Percentiles rank a stretch among this genome's conserved stretches.
These are phyloP conservation scores for Vaucheria bursata DNA, from an alignment of 352 stramenopile genomes.

Conservation along the genomic window DNA sequence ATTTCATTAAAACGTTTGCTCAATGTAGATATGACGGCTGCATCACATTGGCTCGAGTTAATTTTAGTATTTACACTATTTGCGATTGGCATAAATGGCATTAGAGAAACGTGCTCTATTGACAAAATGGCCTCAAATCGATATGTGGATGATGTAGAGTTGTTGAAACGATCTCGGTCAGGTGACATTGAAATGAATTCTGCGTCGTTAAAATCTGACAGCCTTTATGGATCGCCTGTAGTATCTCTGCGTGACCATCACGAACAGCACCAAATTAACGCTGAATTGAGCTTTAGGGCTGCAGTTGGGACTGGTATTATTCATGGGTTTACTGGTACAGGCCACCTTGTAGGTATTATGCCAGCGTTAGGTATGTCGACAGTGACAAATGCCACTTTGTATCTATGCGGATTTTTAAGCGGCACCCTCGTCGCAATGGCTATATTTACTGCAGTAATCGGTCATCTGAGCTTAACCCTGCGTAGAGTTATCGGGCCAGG, in stretches of 20 bases:
- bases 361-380: not conserved
- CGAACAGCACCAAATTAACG: not conserved
- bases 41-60: slow-evolving; percentile 5
- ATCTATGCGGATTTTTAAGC: not conserved
- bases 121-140: not conserved
- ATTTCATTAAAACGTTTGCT: not conserved
- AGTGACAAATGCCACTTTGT: not conserved
- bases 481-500: not conserved
- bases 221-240: not conserved
- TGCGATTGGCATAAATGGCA: not conserved
- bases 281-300: not conserved
- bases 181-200: not conserved
- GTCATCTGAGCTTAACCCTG: not conserved
- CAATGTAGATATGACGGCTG: not conserved
- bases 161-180: not conserved
- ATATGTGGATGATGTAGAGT: not conserved
- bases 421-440: slow-evolving; percentile 7
- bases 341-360: not conserved
- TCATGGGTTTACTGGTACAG: slow-evolving; percentile 6
- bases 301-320: not conserved
- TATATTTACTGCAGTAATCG: not conserved
- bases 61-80: not conserved
- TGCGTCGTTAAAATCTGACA: not conserved
- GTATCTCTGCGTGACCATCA: not conserved
- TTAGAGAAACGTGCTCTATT: not conserved